Evolutionary conservation across 495 filamentous ascomycete species (phyloP), one percentile per base, ranked within the genome.

Genomic region (Penicillium fimorum): DNA sequence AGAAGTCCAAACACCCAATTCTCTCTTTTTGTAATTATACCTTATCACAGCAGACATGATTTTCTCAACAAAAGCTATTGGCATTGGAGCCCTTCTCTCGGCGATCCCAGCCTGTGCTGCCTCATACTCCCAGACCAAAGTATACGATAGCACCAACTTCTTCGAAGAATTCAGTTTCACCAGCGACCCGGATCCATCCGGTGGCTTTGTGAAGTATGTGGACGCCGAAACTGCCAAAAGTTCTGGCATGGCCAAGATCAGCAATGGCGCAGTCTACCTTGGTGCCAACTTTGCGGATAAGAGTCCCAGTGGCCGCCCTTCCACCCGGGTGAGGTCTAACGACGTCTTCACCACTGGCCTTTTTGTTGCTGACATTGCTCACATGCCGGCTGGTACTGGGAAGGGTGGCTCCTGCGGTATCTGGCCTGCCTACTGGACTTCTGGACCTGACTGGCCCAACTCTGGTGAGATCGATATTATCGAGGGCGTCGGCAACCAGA

Each of bases 191-290:
- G 88, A 92, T 61, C 88, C 87, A 13, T 91, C 88, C 5, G 65
- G 84, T 50, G 89, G 87, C 15, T 87, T 79, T 65, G 88, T 92
- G 58, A 62, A 82, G 46, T 92, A 87, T 65, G 75, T 82, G 35
- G 68, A 80, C 58, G 72, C 71, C 18, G 32, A 44, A 5, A 78
- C 74, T 0, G 89, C 88, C 40, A 74, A 78, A 49, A 54, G 59
- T 15, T 60, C 68, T 18, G 78, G 76, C 4, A 73, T 91, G 7
- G 84, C 88, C 53, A 76, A 76, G 32, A 79, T 74, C 53, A 59
- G 65, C 13, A 65, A 73, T 37, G 68, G 70, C 52, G 76, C 70
- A 3, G 66, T 69, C 52, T 76, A 78, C 54, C 72, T 79, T 38
- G 74, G 76, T 43, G 73, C 75, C 22, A 75, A 79, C 48, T 55